Base-by-base conservation (phyloP, 805 yeast genomes). In the Barnettozyma wickerhamii region DNA sequence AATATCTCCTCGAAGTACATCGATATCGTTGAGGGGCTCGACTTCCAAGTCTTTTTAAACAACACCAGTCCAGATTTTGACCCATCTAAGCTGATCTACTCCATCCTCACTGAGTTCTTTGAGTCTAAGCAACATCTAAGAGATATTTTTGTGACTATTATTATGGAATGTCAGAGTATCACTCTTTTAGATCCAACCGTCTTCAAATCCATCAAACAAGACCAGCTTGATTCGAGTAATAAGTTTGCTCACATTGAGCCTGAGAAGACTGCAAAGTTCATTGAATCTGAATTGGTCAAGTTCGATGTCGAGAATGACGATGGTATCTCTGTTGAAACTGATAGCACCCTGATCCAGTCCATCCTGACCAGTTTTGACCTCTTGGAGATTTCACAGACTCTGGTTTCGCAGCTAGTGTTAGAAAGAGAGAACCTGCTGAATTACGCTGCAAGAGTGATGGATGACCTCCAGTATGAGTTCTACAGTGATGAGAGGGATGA, bases 401-500 rank as follows among this genome's bases (percentile, higher is more conserved):
- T 78, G 12, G 74, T 81, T 7, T 71, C 72, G 32, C 84, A 76
- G 47, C 65, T 85, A 49, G 74, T 81, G 28, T 84, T 81, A 31
- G 89, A 84, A 53, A 69, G 88, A 42, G 88, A 82, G 43, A 74
- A 79, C 4, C 71, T 84, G 19, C 58, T 83, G 35, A 84, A 80
- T 51, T 83, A 83, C 54, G 83, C 87, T 13, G 81, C 91, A 0
- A 69, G 93, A 51, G 79, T 83, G 41, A 80, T 85, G 88, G 82
- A 82, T 49, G 79, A 80, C 45, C 74, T 82, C 51, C 76, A 80
- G 43, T 72, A 77, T 27, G 81, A 79, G 38, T 57, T 80, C 30
- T 63, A 80, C 40, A 66, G 73, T 23, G 77, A 67, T 19, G 75
- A 72, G 50, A 64, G 75, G 45, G 65, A 63, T 24, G 63, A 57